Percentiles rank a stretch among this genome's conserved stretches.
These are phyloP conservation scores for Hypoxylon crocopeplum DNA, from an alignment of 495 filamentous ascomycete genomes.

Conservation along the genomic window DNA sequence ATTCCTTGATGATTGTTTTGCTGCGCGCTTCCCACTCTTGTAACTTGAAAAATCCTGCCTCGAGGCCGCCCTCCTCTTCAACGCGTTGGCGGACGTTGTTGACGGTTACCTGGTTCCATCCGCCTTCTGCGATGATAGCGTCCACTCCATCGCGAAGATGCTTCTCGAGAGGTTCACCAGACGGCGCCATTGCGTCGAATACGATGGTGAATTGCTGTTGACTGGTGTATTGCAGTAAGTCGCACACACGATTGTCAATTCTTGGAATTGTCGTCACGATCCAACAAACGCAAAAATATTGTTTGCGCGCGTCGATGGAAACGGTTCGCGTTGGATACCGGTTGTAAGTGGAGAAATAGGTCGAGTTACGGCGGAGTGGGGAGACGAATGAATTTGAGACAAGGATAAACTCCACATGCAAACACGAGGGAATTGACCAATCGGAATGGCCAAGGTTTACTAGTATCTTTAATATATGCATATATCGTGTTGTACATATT, in stretches of 20 bases:
- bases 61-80: conserved; percentile 70
- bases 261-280: too few relatives aligned
- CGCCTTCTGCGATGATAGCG: conserved; percentile 62
- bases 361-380: background rate
- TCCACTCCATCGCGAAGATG: conserved; percentile 67
- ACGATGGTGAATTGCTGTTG: background rate
- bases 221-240: too few relatives aligned
- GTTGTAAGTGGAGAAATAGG: conserved; percentile 4
- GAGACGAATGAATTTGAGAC: background rate
- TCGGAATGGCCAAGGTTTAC: background rate
- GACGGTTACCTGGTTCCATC: conserved; percentile 70
- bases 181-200: conserved; percentile 29
- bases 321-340: background rate
- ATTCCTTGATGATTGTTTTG: conserved; percentile 72
- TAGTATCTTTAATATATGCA: background rate
- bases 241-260: too few relatives aligned
- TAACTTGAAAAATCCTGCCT: conserved; percentile 73
- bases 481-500: background rate
- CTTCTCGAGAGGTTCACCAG: conserved; percentile 49
- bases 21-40: conserved; percentile 79
- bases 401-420: conserved; percentile 3
- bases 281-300: too few relatives aligned
- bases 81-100: conserved; percentile 72
- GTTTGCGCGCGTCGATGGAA: background rate
- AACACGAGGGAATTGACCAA: conserved; percentile 8